phyloP scores from a whole-genome alignment of 345 rosid species.

The Ceriops decandra region DNA sequence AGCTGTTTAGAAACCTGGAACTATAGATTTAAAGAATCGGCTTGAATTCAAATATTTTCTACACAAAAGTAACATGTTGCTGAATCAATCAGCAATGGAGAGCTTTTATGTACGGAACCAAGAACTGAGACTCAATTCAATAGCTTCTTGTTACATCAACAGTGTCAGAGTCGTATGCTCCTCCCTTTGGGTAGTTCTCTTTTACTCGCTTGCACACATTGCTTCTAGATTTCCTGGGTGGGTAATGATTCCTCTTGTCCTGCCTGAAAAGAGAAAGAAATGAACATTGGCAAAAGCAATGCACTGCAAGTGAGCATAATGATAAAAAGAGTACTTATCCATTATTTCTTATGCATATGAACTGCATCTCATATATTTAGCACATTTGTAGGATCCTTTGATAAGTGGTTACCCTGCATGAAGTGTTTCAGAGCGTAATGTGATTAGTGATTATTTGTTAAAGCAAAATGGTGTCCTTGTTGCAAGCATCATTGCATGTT shows the following conservation, averaged over 20 bases:
- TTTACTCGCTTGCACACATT: conserved; percentile 31
- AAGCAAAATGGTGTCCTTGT: too few species aligned
- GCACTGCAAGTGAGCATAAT: conserved; percentile 1
- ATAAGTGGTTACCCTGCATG: too few species aligned
- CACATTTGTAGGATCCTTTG: too few species aligned
- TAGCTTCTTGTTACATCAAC: conserved; percentile 24
- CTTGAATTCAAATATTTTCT: conserved; percentile 8
- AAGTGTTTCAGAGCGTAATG: too few species aligned
- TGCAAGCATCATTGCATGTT: too few species aligned
- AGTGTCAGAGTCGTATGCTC: conserved; percentile 27
- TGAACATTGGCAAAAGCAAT: background rate
- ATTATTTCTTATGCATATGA: too few species aligned
- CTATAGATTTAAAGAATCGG: conserved; percentile 13
- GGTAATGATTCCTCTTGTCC: conserved; percentile 28
- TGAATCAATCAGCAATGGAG: background rate
- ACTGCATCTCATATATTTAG: too few species aligned
- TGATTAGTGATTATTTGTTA: too few species aligned
- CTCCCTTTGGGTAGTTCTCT: conserved; percentile 23
- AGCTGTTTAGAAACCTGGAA: too few species aligned
- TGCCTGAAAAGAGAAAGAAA: conserved; percentile 24
- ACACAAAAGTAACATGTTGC: background rate
- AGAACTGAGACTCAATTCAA: conserved; percentile 5
- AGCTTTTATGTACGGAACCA: conserved; percentile 11
- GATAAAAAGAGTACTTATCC: background rate
- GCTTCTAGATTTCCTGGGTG: conserved; percentile 26